A percentile compares a stretch with the other conserved stretches of the same genome.
Evolutionary conservation across 2,329 filamentous ascomycete genomes (phyloP).

Genomic region (Aspergillus quadricinctus): DNA sequence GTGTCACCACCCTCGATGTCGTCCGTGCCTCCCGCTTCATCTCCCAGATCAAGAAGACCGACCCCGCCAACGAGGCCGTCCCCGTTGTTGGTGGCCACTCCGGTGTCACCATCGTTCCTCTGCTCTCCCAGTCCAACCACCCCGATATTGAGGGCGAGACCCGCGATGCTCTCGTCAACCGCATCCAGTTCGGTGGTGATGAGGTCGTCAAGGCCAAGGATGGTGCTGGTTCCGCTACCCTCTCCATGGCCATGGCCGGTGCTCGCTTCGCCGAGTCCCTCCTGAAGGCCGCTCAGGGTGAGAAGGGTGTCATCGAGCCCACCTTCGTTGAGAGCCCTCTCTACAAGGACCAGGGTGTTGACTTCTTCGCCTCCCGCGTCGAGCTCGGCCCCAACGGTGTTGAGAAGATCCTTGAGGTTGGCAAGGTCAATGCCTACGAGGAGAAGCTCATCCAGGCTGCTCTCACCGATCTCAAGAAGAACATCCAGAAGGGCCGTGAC

Average conservation of each 20-base stretch:
- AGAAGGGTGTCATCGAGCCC: constrained; percentile 93
- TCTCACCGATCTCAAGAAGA: constrained; percentile 64
- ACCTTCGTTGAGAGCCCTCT: constrained; percentile 95
- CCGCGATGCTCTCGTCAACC: constrained; percentile 74
- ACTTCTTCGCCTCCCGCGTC: constrained; percentile 94
- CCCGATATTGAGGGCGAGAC: constrained; percentile 73
- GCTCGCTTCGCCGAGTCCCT: constrained; percentile 80
- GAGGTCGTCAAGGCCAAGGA: constrained; percentile 99
- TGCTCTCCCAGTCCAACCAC: constrained; percentile 92
- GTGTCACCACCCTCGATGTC: constrained; percentile 98
- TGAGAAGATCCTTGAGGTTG: constrained; percentile 85
- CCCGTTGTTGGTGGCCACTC: constrained; percentile 96
- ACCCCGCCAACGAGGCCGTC: constrained; percentile 91
- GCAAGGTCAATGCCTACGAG: constrained; percentile 79
- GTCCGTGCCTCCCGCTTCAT: constrained; percentile 98
- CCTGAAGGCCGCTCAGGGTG: constrained; percentile 85
- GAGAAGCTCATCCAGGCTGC: constrained; percentile 82
- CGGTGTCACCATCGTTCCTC: constrained; percentile 95
- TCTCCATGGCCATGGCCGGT: constrained; percentile 98
- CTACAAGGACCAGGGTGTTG: constrained; percentile 96
- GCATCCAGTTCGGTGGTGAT: constrained; percentile 98
- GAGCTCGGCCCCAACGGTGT: constrained; percentile 96
- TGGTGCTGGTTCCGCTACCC: constrained; percentile 91
- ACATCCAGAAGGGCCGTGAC: constrained; percentile 80
- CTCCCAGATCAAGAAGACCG: constrained; percentile 83